Base-by-base conservation (phyloP, 1,284 basidiomycete species). In the Cryptococcus wingfieldii region DNA sequence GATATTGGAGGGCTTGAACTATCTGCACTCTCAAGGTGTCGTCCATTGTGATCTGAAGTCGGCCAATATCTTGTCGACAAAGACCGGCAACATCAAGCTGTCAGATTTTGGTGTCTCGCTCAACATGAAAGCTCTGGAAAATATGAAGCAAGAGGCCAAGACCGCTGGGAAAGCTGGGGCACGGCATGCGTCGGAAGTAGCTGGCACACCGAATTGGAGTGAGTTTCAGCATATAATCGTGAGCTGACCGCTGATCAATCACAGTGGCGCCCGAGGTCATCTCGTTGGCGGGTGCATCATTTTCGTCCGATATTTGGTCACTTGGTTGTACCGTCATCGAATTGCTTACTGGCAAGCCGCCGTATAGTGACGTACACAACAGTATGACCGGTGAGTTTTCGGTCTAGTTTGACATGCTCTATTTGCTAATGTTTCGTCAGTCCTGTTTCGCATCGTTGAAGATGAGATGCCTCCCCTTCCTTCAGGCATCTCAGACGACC, bases 131-230 rank as follows among this genome's bases (percentile, higher is more conserved):
- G 79, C 79, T 5, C 73, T 80, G n/a, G 80, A 88, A 48, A 90
- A 91, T 75, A 85, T 85, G 69, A 88, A 90, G 72, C 85, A 88
- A 65, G 79, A 81, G 54, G 88, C 64, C 10, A 56, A 49, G 50
- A 68, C 67, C 28, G 64, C 65, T 4, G 68, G 68, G 1, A 77
- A 67, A 58, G 61, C 60, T n/a, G 60, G 58, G n/a, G 53, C 50
- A 4, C 52, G 51, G 37, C 48, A 53, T 14, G 50, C 57, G 18
- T 59, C 71, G 51, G 78, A 79, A 50, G 76, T 94, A 12, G 89
- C 90, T 5, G 94, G 93, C 12, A 97, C 93, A 5, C 93, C 93
- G 4, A 95, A 97, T 68, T 97, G 93, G 93, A 97, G 80, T 82
- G 59, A 67, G 80, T 75, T 13, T 3, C 49, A 31, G 23, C 50